Base-by-base conservation (phyloP, 768 basidiomycete species). In the Xerocomus potaroensis region DNA sequence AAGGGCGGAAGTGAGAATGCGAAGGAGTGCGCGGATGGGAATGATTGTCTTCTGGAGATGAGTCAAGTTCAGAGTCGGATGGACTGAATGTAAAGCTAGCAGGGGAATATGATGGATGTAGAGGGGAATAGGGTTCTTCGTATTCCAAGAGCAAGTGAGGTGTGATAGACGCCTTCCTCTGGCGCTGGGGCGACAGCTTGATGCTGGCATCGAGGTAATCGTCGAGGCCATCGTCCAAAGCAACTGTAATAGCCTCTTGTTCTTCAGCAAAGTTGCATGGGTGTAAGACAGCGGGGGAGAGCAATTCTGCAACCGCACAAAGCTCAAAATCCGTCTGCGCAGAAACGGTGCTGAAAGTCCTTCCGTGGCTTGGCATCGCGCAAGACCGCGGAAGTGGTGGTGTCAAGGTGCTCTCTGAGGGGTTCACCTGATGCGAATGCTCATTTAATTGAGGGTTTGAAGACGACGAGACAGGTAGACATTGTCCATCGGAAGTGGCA, bases 271-370 rank as follows among this genome's bases (percentile, higher is more conserved):
- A 35, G 35, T 56, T 62, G 8, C 33, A 39, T 14, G 48, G 27
- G 21, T 65, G 60, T 14, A 57, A 59, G 18, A 69, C 52, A 24
- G 63, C 51, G 1, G 69, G 65, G 10, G 72, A 67, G 47, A 80
- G 66, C 33, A 78, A 60, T 23, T 77, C 77, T 2, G 74, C 72
- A 38, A 80, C 61, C n/a, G 72, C 75, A n/a, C 69, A 59, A 12
- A 80, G 68, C 48, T 80, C 79, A 24, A 63, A 55, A 40, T 80
- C 79, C 9, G 77, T 77, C 11, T 68, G 63, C 7, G 71, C 60
- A 4, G 78, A 79, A 26, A 78, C 68, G 18, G 68, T 54, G 51
- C 77, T 80, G 40, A 58, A 58, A 23, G 67, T 50, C 46, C 75
- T 71, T 10, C 19, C 47, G 32, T 62, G 60, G n/a, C 57, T 63